phyloP scores from a whole-genome alignment of 768 basidiomycete genomes.

The Pleurotus citrinopileatus region DNA sequence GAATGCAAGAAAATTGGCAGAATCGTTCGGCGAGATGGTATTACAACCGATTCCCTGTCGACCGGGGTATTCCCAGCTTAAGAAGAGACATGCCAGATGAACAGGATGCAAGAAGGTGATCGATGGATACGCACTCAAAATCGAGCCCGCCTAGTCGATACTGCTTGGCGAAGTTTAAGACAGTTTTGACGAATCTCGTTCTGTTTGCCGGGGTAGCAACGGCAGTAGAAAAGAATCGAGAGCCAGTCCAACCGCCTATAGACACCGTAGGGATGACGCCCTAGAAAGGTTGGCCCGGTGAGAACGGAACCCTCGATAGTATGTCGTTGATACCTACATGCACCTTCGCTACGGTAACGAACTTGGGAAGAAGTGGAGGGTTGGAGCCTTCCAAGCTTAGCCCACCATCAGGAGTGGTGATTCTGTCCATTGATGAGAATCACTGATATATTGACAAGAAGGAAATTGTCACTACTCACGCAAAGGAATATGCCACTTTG shows the following conservation, averaged over 20 bases:
- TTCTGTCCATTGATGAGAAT: slow-evolving; percentile 24
- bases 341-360: slow-evolving; percentile 21
- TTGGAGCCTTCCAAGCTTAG: slow-evolving; percentile 41
- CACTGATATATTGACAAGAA: slow-evolving; percentile 4
- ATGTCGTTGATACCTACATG: neutral
- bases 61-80: slow-evolving; percentile 82
- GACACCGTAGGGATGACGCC: slow-evolving; percentile 38
- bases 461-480: slow-evolving; percentile 40
- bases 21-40: slow-evolving; percentile 53
- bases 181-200: slow-evolving; percentile 42
- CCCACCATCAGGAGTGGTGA: slow-evolving; percentile 27
- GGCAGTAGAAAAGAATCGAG: slow-evolving; percentile 43
- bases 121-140: slow-evolving; percentile 14
- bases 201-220: slow-evolving; percentile 43
- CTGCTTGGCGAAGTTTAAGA: slow-evolving; percentile 31
- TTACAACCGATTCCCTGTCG: slow-evolving; percentile 71
- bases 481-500: slow-evolving; percentile 66
- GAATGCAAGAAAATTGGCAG: slow-evolving; percentile 75
- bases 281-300: slow-evolving; percentile 21
- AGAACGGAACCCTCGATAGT: neutral
- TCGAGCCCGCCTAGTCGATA: slow-evolving; percentile 44
- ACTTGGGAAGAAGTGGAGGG: slow-evolving; percentile 45
- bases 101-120: neutral
- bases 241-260: slow-evolving; percentile 53
- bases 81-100: neutral